Evolutionary conservation across 768 basidiomycete species (phyloP).

Genomic region (Agaricus subrufescens): DNA sequence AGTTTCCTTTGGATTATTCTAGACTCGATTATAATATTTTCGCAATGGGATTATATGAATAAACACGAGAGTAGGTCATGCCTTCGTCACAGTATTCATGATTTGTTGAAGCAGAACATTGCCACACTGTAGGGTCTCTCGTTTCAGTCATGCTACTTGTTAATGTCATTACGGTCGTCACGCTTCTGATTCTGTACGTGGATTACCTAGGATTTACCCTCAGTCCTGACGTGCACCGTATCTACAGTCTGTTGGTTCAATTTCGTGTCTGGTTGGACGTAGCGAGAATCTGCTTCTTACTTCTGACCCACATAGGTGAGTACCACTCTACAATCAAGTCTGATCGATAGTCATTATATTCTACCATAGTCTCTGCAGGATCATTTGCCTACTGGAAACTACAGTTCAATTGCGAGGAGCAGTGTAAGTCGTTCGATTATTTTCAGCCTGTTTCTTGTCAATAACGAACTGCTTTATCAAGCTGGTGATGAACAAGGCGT

Average conservation of each 20-base stretch:
- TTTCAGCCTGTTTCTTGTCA: not conserved
- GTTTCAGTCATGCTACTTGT: slow-evolving; percentile 22
- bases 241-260: slow-evolving; percentile 16
- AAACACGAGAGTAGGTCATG: slow-evolving; percentile 20
- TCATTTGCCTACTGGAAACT: slow-evolving; percentile 19
- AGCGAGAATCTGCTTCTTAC: slow-evolving; percentile 20
- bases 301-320: slow-evolving; percentile 18
- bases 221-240: not conserved
- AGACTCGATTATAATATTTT: slow-evolving; percentile 20
- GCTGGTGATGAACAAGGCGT: slow-evolving; percentile 17
- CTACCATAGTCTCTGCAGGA: slow-evolving; percentile 16
- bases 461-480: not conserved
- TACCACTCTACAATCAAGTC: not conserved
- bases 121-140: slow-evolving; percentile 17
- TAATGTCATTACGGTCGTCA: slow-evolving; percentile 21
- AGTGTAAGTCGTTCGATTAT: slow-evolving; percentile 14
- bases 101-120: not conserved
- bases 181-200: slow-evolving; percentile 24
- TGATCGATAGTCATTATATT: not conserved
- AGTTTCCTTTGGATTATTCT: slow-evolving; percentile 24
- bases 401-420: slow-evolving; percentile 17
- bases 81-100: not conserved
- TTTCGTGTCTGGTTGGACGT: slow-evolving; percentile 28
- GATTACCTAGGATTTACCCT: not conserved
- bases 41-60: slow-evolving; percentile 22